Evolutionary conservation across 306 rosid species (phyloP).

Genomic region (Myrica gale): DNA sequence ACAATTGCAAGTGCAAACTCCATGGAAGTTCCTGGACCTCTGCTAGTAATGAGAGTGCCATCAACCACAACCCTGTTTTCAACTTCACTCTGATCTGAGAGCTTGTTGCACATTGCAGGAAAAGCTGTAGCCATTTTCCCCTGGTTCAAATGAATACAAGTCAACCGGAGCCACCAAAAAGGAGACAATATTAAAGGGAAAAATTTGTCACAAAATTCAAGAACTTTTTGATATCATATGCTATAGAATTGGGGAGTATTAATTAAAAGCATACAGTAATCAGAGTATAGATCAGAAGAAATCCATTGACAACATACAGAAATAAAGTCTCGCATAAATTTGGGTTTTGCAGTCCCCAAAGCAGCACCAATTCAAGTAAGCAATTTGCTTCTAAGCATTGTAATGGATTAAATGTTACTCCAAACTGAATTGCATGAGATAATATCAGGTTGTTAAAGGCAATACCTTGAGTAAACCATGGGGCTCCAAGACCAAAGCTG

Average conservation of each 20-base stretch:
- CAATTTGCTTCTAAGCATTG: not conserved
- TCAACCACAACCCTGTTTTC: constrained; percentile 83
- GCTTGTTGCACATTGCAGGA: constrained; percentile 65
- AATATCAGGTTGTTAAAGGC: constrained; percentile 10
- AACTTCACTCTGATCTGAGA: constrained; percentile 67
- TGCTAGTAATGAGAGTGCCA: constrained; percentile 81
- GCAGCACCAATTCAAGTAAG: not conserved
- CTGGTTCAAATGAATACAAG: constrained; percentile 35
- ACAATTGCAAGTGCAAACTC: constrained; percentile 74
- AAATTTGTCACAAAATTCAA: not conserved
- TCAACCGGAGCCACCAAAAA: constrained; percentile 5
- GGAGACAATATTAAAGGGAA: constrained; percentile 5
- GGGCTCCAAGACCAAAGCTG: constrained; percentile 86
- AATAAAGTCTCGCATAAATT: not conserved
- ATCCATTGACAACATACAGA: not conserved
- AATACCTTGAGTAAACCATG: constrained; percentile 85
- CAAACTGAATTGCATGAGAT: not conserved
- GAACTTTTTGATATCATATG: not conserved
- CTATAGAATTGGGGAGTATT: not conserved
- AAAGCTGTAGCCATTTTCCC: constrained; percentile 79
- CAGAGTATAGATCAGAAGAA: not conserved
- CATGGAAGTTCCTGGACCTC: constrained; percentile 83
- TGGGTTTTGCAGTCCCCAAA: not conserved
- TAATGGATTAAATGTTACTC: not conserved
- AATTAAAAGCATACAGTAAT: not conserved